Evolutionary conservation across 2,329 filamentous ascomycete species (phyloP).

Genomic region (Claviceps paspali): DNA sequence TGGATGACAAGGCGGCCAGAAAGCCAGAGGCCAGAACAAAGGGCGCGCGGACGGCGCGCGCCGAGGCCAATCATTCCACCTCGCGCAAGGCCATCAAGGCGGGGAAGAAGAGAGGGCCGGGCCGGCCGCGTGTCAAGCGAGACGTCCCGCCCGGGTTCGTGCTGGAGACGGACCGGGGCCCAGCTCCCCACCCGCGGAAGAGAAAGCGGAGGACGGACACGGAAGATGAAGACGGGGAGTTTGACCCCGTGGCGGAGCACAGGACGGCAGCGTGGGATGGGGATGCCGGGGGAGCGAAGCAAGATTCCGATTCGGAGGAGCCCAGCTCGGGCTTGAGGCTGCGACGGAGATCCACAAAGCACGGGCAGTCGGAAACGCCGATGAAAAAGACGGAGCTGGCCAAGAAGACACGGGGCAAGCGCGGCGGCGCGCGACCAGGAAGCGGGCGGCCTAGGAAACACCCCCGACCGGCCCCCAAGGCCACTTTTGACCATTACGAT

Average conservation of each 20-base stretch:
- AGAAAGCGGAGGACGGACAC: constrained; percentile 14
- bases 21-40: constrained; percentile 14
- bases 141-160: constrained; percentile 9
- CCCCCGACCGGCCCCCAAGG: constrained; percentile 11
- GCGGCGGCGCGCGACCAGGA: constrained; percentile 22
- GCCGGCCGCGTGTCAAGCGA: constrained; percentile 5
- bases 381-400: constrained; percentile 10
- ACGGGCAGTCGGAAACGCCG: constrained; percentile 4
- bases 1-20: constrained; percentile 22
- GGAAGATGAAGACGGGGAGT: constrained; percentile 16
- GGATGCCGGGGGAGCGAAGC: constrained; percentile 10
- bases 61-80: constrained; percentile 8
- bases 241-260: constrained; percentile 13
- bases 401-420: constrained; percentile 22
- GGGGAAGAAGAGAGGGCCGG: constrained; percentile 13
- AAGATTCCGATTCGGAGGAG: constrained; percentile 14
- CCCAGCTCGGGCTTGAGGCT: constrained; percentile 12
- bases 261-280: constrained; percentile 11
- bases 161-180: constrained; percentile 7
- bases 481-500: neutral
- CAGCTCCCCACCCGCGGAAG: constrained; percentile 10
- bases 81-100: constrained; percentile 11
- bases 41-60: constrained; percentile 8
- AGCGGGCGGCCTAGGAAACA: constrained; percentile 25
- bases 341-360: constrained; percentile 11